Base-by-base conservation (phyloP, 768 basidiomycete species). In the Naganishia vishniacii region DNA sequence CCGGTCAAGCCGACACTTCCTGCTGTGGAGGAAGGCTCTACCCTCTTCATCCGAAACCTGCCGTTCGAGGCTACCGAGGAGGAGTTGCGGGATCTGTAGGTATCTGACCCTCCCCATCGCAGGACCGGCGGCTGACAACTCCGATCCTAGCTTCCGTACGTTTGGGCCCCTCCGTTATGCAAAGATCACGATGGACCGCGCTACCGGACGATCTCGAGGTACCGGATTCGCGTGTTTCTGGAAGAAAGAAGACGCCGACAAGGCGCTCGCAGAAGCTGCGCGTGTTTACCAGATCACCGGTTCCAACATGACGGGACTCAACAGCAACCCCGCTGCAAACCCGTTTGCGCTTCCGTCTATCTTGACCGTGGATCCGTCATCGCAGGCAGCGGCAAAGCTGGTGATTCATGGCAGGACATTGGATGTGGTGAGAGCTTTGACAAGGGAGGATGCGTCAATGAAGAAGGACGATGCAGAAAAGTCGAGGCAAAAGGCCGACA, bases 141-240 rank as follows among this genome's bases (percentile, higher is more conserved):
- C 48, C 59, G 42, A 48, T 25, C 15, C 2, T 68, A 95, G 93
- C 29, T 95, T 99, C 80, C 88, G 91, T 25, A 79, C 85, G 0
- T 98, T 93, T 74, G 95, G 95, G 0, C 86, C 91, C 4, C 80
- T 99, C 18, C 88, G 92, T 25, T 99, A 98, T 74, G 92, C 89
- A 4, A 85, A 90, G 23, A 88, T 98, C 58, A 88, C 93, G 0
- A 80, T 91, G 77, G 95, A 98, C 69, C 81, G 80, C 7, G 84
- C 81, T 1, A 91, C 87, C 0, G 89, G 87, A 18, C 86, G 92
- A 48, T 91, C 94, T 25, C 83, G 91, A 48, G 95, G 95, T 26
- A 94, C 92, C 6, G 95, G 92, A 3, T 99, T 99, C 73, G 91
- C 87, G 1, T 97, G 92, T 75, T 97, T 94, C 79, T 97, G 94